phyloP scores from a whole-genome alignment of 805 yeast species.

The Wickerhamiella spandovensis region DNA sequence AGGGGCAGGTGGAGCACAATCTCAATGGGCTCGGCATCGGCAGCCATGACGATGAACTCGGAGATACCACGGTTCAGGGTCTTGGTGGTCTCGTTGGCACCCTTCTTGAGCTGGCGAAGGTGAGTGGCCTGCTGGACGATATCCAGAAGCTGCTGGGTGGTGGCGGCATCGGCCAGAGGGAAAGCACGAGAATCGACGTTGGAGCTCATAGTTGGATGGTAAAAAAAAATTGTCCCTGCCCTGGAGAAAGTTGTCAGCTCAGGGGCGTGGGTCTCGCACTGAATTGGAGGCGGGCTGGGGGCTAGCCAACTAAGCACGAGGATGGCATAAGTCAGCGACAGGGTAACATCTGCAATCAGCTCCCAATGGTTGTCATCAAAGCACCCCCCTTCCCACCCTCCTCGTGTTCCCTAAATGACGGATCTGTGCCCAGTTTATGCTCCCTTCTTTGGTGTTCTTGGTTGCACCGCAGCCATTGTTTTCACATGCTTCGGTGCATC shows the following conservation, averaged over 20 bases:
- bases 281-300: too few species aligned
- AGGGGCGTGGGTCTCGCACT: too few species aligned
- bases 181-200: constrained; percentile 88
- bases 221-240: not conserved
- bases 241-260: not conserved
- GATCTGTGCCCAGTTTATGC: constrained; percentile 23
- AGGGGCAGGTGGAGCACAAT: constrained; percentile 93
- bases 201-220: not conserved
- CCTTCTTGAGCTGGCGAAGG: constrained; percentile 97
- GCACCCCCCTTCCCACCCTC: not conserved
- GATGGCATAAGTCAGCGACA: not conserved
- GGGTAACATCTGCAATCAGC: constrained; percentile 1
- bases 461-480: constrained; percentile 98
- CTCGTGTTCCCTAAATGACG: constrained; percentile 5
- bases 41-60: constrained; percentile 99
- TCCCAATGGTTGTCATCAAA: not conserved
- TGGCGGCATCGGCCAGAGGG: constrained; percentile 94
- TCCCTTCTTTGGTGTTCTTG: constrained; percentile 98
- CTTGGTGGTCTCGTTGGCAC: constrained; percentile 99
- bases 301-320: too few species aligned
- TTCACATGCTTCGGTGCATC: constrained; percentile 99
- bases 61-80: constrained; percentile 98
- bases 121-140: constrained; percentile 96
- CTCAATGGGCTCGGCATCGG: constrained; percentile 98
- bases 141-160: constrained; percentile 93